Evolutionary conservation across 306 rosid species (phyloP).

Genomic region (Prinsepia uniflora): DNA sequence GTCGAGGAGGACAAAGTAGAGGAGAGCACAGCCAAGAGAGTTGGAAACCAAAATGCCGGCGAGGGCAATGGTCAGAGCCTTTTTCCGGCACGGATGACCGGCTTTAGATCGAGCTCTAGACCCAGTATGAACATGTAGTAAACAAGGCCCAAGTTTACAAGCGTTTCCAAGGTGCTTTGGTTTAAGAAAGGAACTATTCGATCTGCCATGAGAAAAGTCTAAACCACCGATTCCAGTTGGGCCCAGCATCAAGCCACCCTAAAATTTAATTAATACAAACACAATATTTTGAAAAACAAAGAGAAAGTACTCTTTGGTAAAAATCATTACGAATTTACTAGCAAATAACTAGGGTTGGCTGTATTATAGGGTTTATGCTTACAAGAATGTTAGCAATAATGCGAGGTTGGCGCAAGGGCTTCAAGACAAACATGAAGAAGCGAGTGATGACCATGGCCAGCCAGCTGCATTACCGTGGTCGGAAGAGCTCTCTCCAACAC

Average conservation of each 20-base stretch:
- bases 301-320: neutral
- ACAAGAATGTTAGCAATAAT: conserved; percentile 33
- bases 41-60: conserved; percentile 30
- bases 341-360: neutral
- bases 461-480: conserved; percentile 21
- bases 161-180: conserved; percentile 21
- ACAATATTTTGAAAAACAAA: neutral
- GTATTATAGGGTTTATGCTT: conserved; percentile 1
- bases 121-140: conserved; percentile 48
- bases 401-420: conserved; percentile 36
- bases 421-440: conserved; percentile 15
- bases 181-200: conserved; percentile 17
- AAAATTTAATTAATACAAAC: neutral
- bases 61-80: conserved; percentile 33
- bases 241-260: conserved; percentile 42
- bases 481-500: conserved; percentile 28
- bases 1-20: conserved; percentile 5
- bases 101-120: conserved; percentile 34
- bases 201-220: neutral
- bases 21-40: conserved; percentile 22
- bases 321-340: no score
- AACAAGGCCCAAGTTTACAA: conserved; percentile 29
- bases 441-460: conserved; percentile 25
- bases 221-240: conserved; percentile 10
- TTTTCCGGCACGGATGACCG: conserved; percentile 25